A percentile compares a stretch with the other conserved stretches of the same genome.
Conservation (phyloP, 495 filamentous ascomycete species). For the Hapsidospora chrysogenum region DNA sequence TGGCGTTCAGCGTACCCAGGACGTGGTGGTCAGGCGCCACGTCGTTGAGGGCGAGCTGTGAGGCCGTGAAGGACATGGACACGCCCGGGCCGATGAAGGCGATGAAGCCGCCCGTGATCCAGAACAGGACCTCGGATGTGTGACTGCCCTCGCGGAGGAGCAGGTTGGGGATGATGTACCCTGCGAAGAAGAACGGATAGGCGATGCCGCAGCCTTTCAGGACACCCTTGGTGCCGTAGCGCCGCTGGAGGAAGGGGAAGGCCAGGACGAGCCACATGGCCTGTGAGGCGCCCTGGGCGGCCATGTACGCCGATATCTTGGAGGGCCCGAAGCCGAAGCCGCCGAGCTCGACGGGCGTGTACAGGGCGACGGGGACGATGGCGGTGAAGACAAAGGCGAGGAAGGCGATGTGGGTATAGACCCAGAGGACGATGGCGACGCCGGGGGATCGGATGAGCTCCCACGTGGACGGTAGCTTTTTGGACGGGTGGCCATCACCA, state of each 20-base stretch:
- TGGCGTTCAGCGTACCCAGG: constrained; percentile 47
- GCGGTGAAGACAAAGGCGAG: constrained; percentile 50
- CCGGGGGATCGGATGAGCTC: constrained; percentile 42
- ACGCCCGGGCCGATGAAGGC: constrained; percentile 38
- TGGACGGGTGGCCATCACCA: constrained; percentile 6
- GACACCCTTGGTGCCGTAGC: constrained; percentile 42
- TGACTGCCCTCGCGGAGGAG: constrained; percentile 24
- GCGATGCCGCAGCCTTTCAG: constrained; percentile 31
- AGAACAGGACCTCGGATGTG: constrained; percentile 26
- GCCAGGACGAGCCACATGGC: constrained; percentile 45
- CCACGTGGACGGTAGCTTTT: constrained; percentile 24
- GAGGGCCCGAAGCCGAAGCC: constrained; percentile 41
- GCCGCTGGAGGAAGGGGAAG: constrained; percentile 42
- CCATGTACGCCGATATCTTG: constrained; percentile 44
- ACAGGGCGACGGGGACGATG: constrained; percentile 46
- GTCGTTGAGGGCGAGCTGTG: constrained; percentile 54
- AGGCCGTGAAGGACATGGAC: constrained; percentile 50
- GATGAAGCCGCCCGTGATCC: constrained; percentile 26
- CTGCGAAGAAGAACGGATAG: constrained; percentile 42
- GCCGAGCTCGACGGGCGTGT: constrained; percentile 33
- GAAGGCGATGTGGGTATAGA: constrained; percentile 43
- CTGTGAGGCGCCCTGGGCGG: constrained; percentile 39
- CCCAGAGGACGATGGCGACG: constrained; percentile 41
- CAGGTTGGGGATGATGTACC: constrained; percentile 31
- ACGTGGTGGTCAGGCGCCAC: constrained; percentile 39